A percentile compares a stretch with the other conserved stretches of the same genome.
These are phyloP conservation scores for Trichopus zeylanicus DNA, from an alignment of 116 monocot species.

Conservation along the genomic window DNA sequence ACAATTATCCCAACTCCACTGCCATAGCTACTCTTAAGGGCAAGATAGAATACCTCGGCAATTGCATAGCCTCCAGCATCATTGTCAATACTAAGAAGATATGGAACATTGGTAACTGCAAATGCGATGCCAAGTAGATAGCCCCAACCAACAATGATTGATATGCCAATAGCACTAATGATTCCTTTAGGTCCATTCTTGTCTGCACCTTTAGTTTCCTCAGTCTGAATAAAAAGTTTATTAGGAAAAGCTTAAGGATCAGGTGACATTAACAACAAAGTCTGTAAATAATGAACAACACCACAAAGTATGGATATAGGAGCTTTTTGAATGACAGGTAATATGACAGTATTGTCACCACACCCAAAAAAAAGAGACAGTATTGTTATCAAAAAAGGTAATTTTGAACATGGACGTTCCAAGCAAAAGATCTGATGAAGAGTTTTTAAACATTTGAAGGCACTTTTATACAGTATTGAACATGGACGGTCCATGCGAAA, in stretches of 20 bases:
- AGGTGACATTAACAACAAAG: neutral
- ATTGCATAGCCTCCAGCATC: constrained; percentile 94
- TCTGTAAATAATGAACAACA: no score
- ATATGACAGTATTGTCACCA: no score
- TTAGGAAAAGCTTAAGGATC: neutral
- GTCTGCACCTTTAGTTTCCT: constrained; percentile 86
- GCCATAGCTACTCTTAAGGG: constrained; percentile 80
- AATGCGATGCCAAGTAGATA: constrained; percentile 93
- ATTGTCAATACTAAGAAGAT: constrained; percentile 56
- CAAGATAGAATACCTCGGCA: constrained; percentile 76
- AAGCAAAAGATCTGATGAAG: no score
- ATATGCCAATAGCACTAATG: constrained; percentile 78
- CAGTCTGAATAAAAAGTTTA: constrained; percentile 39
- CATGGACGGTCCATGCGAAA: no score
- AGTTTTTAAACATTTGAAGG: no score
- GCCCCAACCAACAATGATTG: constrained; percentile 78
- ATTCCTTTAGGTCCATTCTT: constrained; percentile 90
- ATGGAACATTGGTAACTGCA: constrained; percentile 70
- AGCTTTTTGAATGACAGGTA: neutral
- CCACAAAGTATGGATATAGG: no score
- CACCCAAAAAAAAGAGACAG: no score
- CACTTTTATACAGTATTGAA: no score
- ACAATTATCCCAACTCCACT: constrained; percentile 69
- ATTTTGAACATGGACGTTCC: no score
- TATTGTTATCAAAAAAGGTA: no score